Percentiles rank a stretch among this genome's conserved stretches.
Conservation (phyloP, 805 yeast genomes). For the Saccharomycopsis schoenii region DNA sequence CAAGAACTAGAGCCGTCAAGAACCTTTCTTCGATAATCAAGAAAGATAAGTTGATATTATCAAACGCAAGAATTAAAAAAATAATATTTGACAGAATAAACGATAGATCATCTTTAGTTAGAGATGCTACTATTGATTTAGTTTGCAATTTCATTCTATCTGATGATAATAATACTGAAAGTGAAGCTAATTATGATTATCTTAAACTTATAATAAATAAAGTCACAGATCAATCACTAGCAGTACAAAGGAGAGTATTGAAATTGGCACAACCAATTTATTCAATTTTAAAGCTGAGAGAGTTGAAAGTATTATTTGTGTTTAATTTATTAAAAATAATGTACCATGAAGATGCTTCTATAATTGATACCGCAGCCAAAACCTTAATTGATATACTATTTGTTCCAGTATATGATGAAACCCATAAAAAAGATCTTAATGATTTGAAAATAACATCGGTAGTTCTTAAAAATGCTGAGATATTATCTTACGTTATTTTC, state of each 20-base stretch:
- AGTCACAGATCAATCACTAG: constrained; percentile 28
- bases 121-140: constrained; percentile 68
- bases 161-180: constrained; percentile 36
- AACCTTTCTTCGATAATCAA: constrained; percentile 46
- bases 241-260: constrained; percentile 55
- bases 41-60: constrained; percentile 42
- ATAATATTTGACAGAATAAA: constrained; percentile 42
- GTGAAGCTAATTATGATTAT: constrained; percentile 29
- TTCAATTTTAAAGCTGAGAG: constrained; percentile 24
- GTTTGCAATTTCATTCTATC: constrained; percentile 38
- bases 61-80: constrained; percentile 38
- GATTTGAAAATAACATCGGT: constrained; percentile 13
- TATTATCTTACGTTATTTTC: constrained; percentile 32
- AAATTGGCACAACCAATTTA: constrained; percentile 42
- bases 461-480: constrained; percentile 21
- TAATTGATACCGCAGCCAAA: constrained; percentile 34
- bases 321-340: constrained; percentile 43
- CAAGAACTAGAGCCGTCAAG: constrained; percentile 57
- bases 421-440: constrained; percentile 4
- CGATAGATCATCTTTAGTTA: constrained; percentile 61
- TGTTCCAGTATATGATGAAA: constrained; percentile 10
- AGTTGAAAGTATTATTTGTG: constrained; percentile 34
- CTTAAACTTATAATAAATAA: constrained; percentile 32
- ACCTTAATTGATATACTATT: constrained; percentile 33
- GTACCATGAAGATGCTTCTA: constrained; percentile 62